A percentile compares a stretch with the other conserved stretches of the same genome.
These are phyloP conservation scores for Cryoendolithus antarcticus DNA, from an alignment of 2,329 filamentous ascomycete species.

Conservation along the genomic window DNA sequence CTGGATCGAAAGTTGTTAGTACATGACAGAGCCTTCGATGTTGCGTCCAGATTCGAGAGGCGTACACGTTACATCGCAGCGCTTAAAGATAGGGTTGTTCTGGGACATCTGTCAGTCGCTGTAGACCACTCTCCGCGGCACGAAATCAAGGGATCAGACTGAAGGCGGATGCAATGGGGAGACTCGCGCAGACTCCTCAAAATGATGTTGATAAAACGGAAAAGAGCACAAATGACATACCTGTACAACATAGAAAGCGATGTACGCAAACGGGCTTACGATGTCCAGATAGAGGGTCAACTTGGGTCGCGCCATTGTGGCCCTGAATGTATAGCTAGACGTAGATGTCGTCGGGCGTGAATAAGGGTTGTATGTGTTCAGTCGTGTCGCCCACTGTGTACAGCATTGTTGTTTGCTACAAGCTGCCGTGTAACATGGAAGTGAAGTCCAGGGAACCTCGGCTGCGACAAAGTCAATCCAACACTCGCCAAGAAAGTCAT, in stretches of 20 bases:
- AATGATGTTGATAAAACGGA: too few species aligned
- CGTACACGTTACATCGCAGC: slow-evolving; percentile 32
- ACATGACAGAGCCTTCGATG: background rate
- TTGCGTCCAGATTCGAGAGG: background rate
- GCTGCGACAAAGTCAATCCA: too few species aligned
- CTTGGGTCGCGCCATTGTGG: slow-evolving; percentile 33
- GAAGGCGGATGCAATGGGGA: background rate
- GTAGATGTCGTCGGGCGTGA: too few species aligned
- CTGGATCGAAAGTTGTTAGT: slow-evolving; percentile 23
- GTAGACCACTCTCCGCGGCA: too few species aligned
- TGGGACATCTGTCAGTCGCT: slow-evolving; percentile 15
- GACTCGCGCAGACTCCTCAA: too few species aligned
- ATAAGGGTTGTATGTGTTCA: too few species aligned
- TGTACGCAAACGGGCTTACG: slow-evolving; percentile 48
- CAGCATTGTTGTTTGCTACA: too few species aligned
- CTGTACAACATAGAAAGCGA: slow-evolving; percentile 44
- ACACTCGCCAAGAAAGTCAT: too few species aligned
- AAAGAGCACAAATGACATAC: slow-evolving; percentile 25
- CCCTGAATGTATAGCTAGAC: too few species aligned
- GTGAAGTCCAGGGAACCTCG: too few species aligned
- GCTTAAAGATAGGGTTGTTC: slow-evolving; percentile 44
- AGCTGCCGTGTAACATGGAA: too few species aligned
- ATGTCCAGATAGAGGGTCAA: slow-evolving; percentile 48
- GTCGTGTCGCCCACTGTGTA: too few species aligned
- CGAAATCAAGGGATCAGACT: background rate